A percentile compares a stretch with the other conserved stretches of the same genome.
Evolutionary conservation across 2,329 filamentous ascomycete species (phyloP).

Genomic region (Colletotrichum eremochloae): DNA sequence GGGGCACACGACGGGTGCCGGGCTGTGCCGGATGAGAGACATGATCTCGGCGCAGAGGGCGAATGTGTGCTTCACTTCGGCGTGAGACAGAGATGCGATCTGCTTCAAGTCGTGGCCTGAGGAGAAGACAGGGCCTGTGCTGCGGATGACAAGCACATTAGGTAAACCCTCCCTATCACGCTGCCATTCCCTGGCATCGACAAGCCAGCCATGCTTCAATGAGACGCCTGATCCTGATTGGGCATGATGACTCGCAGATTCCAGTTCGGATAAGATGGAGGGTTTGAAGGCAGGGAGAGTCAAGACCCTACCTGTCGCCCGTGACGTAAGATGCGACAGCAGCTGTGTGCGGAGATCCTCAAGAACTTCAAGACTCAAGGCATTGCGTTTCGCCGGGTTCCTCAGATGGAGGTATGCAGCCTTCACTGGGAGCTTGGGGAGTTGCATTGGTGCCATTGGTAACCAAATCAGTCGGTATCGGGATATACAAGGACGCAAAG

Average conservation of each 20-base stretch:
- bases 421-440: conserved; percentile 46
- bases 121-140: conserved; percentile 48
- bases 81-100: conserved; percentile 36
- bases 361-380: conserved; percentile 46
- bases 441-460: conserved; percentile 12
- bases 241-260: conserved; percentile 12
- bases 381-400: conserved; percentile 47
- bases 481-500: background rate
- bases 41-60: conserved; percentile 50
- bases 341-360: conserved; percentile 47
- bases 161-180: conserved; percentile 45
- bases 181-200: conserved; percentile 46
- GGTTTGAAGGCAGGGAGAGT: conserved; percentile 49
- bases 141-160: conserved; percentile 51
- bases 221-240: background rate
- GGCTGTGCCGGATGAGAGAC: conserved; percentile 50
- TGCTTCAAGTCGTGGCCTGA: conserved; percentile 51
- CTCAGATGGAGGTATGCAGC: conserved; percentile 47
- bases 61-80: conserved; percentile 45
- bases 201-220: conserved; percentile 47
- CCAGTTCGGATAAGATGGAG: conserved; percentile 41
- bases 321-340: conserved; percentile 44
- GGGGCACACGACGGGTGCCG: conserved; percentile 49
- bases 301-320: conserved; percentile 42
- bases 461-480: background rate